Evolutionary conservation across 768 basidiomycete species (phyloP).

Genomic region (Naganishia vaughanmartiniae): DNA sequence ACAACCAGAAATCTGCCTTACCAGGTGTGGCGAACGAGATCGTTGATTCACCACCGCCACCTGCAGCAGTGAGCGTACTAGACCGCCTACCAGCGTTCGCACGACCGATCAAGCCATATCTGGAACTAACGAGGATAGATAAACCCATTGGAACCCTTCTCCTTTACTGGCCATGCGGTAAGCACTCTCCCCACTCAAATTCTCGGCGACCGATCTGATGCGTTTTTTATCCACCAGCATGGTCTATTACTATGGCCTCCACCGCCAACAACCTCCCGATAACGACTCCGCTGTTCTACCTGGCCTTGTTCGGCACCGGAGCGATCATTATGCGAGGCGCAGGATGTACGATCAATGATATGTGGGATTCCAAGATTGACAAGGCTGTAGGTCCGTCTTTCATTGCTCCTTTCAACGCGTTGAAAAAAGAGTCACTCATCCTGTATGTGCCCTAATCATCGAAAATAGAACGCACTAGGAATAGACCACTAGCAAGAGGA

Average conservation of each 20-base stretch:
- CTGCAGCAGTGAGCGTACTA: slow-evolving; percentile 8
- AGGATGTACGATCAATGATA: slow-evolving; percentile 97
- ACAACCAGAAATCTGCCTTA: not conserved
- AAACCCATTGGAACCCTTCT: slow-evolving; percentile 93
- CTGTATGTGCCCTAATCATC: slow-evolving; percentile 45
- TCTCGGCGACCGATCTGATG: not conserved
- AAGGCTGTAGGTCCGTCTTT: slow-evolving; percentile 74
- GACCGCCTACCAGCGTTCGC: slow-evolving; percentile 17
- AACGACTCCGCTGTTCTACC: slow-evolving; percentile 69
- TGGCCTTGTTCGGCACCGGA: slow-evolving; percentile 79
- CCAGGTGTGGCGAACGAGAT: not conserved
- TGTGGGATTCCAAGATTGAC: slow-evolving; percentile 95
- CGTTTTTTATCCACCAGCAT: slow-evolving; percentile 60
- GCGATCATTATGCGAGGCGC: slow-evolving; percentile 95
- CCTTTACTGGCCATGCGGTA: slow-evolving; percentile 91
- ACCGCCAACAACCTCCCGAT: slow-evolving; percentile 71
- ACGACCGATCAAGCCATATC: slow-evolving; percentile 61
- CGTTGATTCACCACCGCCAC: not conserved
- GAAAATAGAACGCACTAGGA: slow-evolving; percentile 68
- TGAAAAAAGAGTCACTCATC: not conserved
- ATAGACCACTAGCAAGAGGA: slow-evolving; percentile 80
- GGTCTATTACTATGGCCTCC: slow-evolving; percentile 96
- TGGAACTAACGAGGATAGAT: slow-evolving; percentile 82
- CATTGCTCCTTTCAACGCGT: not conserved
- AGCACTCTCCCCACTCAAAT: not conserved